Evolutionary conservation across 2,329 filamentous ascomycete species (phyloP).

Genomic region (Phyllachora maydis): DNA sequence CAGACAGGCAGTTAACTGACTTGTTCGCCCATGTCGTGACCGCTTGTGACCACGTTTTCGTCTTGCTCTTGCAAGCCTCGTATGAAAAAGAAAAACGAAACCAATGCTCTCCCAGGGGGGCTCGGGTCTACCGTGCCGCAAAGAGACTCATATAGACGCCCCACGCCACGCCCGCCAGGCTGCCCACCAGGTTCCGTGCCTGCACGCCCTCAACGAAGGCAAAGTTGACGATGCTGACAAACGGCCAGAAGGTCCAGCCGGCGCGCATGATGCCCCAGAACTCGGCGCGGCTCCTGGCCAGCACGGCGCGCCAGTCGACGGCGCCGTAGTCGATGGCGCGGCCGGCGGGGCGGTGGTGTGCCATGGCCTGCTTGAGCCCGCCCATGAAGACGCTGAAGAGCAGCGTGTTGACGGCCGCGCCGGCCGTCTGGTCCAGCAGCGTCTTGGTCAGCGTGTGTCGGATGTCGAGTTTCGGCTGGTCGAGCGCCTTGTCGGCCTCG

Average conservation of each 20-base stretch:
- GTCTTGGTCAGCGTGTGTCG: conserved; percentile 22
- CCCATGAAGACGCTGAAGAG: conserved; percentile 28
- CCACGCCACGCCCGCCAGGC: conserved; percentile 49
- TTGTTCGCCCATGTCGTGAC: no score
- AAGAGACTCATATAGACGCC: conserved; percentile 48
- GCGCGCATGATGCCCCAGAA: conserved; percentile 46
- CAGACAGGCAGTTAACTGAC: no score
- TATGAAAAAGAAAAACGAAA: no score
- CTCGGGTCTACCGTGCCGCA: conserved; percentile 15
- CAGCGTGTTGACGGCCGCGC: conserved; percentile 34
- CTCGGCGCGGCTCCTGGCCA: conserved; percentile 25
- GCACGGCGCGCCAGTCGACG: conserved; percentile 22
- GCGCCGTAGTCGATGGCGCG: conserved; percentile 19
- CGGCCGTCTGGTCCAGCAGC: conserved; percentile 32
- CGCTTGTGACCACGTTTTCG: no score
- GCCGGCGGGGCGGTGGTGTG: conserved; percentile 14
- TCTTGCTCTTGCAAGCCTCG: no score
- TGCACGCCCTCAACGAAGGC: conserved; percentile 42
- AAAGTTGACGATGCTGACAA: conserved; percentile 47
- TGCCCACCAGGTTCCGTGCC: conserved; percentile 42
- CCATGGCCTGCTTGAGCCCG: conserved; percentile 30
- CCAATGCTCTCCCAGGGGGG: no score
- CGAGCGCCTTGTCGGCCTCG: conserved; percentile 18
- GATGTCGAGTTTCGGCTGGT: conserved; percentile 28
- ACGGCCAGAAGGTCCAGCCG: conserved; percentile 51